Base-by-base conservation (phyloP, 768 basidiomycete species). In the Hortiboletus flavorubellus region DNA sequence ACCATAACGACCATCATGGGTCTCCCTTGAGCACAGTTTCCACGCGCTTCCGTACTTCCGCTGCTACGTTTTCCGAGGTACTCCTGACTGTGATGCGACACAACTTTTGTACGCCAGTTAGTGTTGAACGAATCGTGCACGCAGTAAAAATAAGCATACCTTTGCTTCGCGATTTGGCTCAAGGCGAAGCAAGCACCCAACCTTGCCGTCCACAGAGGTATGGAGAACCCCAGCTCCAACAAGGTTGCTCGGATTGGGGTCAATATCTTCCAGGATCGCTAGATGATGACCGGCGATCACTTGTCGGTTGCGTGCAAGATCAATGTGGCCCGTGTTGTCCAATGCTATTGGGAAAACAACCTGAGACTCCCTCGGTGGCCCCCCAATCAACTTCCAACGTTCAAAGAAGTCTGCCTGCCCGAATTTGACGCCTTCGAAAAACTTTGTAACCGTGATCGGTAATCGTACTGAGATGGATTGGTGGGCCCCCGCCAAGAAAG, bases 121-220 rank as follows among this genome's bases (percentile, higher is more conserved):
- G 41, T 42, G 18, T 37, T 30, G 46, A 23, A 42, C 8, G 15
- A 29, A 30, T 18, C 23, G 38, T 43, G 15, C 18, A 34, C 1
- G 3, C 26, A 33, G 23, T 37, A 35, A 55, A 12, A 8, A 41
- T 21, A 21, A 6, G 58, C 80, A 48, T 66, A 93, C 93, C 81
- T 97, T 96, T 29, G 96, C 97, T 56, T 97, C 94, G 49, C 84
- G 82, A 74, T 98, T 99, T 2, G 97, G 97, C 71, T 99, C 97
- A 30, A 98, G 70, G 51, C 97, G 82, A 59, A 98, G 72, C 58
- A 99, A 76, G 67, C 97, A 98, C 7, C 97, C 97, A 47, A 98
- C 92, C 73, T 98, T 98, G 34, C 96, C 96, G 4, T 89, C 89
- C 5, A 76, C 71, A n/a, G 89, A 87, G 76, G 86, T 96, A 69